phyloP scores from a whole-genome alignment of 2,329 filamentous ascomycete genomes.

The Aspergillus clavatus region DNA sequence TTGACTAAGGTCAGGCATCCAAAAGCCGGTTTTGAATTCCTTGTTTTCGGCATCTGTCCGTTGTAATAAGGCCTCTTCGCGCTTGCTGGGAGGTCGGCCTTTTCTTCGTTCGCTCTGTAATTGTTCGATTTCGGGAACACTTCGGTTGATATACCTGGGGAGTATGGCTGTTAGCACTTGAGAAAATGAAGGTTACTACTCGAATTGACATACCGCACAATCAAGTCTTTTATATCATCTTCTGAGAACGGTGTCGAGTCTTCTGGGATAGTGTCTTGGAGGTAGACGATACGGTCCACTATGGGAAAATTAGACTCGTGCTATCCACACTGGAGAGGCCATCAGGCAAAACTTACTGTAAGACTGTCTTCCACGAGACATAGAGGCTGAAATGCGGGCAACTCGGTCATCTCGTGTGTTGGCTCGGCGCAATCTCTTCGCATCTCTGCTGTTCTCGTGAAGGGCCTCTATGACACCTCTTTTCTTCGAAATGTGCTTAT shows the following conservation, averaged over 20 bases:
- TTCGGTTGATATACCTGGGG: constrained; percentile 34
- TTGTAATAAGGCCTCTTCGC: constrained; percentile 71
- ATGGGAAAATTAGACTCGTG: not conserved
- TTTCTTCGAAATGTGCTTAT: constrained; percentile 89
- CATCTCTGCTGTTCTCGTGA: constrained; percentile 85
- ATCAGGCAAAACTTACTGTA: constrained; percentile 50
- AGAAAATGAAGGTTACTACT: not conserved
- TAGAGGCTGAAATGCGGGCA: constrained; percentile 62
- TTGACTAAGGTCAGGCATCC: constrained; percentile 69
- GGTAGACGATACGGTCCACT: constrained; percentile 67
- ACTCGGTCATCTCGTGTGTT: constrained; percentile 77
- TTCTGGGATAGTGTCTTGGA: constrained; percentile 58
- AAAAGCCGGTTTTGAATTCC: constrained; percentile 79
- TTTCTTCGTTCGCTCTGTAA: constrained; percentile 62
- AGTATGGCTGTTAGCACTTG: not conserved
- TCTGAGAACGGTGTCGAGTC: constrained; percentile 31
- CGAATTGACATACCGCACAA: constrained; percentile 52
- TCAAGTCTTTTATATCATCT: constrained; percentile 45
- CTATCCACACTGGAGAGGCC: not conserved
- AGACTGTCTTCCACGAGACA: constrained; percentile 69
- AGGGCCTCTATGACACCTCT: constrained; percentile 67
- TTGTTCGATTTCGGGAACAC: constrained; percentile 35
- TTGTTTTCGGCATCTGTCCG: constrained; percentile 66
- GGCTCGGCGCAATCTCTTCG: constrained; percentile 73
- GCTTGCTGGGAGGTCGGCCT: constrained; percentile 71